Evolutionary conservation across 768 basidiomycete genomes (phyloP).

Genomic region (Trametes cingulata): DNA sequence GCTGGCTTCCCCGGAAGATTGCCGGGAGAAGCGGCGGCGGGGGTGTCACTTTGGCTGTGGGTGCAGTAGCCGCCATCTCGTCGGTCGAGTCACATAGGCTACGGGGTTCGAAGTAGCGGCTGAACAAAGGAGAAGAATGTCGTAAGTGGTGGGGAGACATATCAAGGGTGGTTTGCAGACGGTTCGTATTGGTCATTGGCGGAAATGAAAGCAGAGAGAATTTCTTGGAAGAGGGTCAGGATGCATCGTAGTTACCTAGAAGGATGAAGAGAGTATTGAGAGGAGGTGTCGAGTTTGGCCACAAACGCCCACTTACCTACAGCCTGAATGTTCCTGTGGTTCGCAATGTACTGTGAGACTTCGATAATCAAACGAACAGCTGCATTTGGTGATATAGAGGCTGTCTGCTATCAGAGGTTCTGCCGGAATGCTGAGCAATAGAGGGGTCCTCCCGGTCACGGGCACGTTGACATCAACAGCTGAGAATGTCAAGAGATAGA

Average conservation of each 20-base stretch:
- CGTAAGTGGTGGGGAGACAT: background rate
- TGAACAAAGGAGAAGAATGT: background rate
- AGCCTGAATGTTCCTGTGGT: background rate
- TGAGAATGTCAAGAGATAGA: too few species aligned
- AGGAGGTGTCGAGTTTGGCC: background rate
- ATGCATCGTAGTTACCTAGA: too few species aligned
- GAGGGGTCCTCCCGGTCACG: too few species aligned
- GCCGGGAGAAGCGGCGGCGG: background rate
- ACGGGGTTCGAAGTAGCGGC: constrained; percentile 7
- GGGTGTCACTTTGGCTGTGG: background rate
- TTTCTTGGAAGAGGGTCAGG: background rate
- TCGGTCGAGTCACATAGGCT: too few species aligned
- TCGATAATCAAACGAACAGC: background rate
- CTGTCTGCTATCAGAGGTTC: too few species aligned
- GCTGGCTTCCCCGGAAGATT: background rate
- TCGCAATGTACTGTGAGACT: background rate
- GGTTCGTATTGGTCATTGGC: background rate
- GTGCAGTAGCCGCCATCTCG: background rate
- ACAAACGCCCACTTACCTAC: background rate
- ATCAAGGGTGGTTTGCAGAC: too few species aligned
- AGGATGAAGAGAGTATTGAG: background rate
- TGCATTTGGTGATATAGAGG: background rate
- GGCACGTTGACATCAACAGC: too few species aligned
- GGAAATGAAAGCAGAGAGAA: constrained; percentile 1
- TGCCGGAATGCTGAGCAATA: too few species aligned